Base-by-base conservation (phyloP, 805 yeast species). In the Scheffersomyces stipitis region DNA sequence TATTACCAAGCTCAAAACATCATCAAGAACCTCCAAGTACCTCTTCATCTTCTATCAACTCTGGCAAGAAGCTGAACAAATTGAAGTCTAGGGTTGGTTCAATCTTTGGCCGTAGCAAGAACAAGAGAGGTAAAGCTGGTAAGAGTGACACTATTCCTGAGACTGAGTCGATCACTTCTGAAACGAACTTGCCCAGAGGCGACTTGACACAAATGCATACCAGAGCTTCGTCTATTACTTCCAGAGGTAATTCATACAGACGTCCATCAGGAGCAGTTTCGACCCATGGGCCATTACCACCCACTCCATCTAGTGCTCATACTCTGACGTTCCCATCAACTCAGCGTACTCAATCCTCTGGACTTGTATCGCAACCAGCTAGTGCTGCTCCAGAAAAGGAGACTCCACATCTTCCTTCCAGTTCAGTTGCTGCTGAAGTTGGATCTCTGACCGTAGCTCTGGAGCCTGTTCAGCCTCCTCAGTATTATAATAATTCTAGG, bases 11-110 rank as follows among this genome's bases (percentile, higher is more conserved):
- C 9, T 18, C 29, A n/a, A 31, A 31, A 15, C 28, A 33, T 4
- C 41, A 38, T 13, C 36, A 43, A 5, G 29, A 42, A 17, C 32
- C 23, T 29, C 44, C 58, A 2, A 44, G 41, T 1, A 34, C 41
- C 6, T 32, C 53, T 20, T 18, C 40, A 6, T 40, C 45, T 13
- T 42, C 60, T 14, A 51, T 59, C 34, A 58, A 58, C 31, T 7
- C 24, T 20, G 9, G 9, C 7, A 60, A 60, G 41, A 54, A 55
- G 36, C 54, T 56, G 22, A 61, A 66, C n/a, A 73, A 71, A 31
- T 58, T 86, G 49, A 78, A 78, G 59, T 83, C 89, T 4, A 80
- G 68, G 51, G 83, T 86, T 38, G 95, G 95, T 7, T 82, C 93
- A 1, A 76, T 86, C 44, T 80, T 86, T 50, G 81, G 84, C 30